Base-by-base conservation (phyloP, 2,329 filamentous ascomycete genomes). In the Penicillium polonicum region DNA sequence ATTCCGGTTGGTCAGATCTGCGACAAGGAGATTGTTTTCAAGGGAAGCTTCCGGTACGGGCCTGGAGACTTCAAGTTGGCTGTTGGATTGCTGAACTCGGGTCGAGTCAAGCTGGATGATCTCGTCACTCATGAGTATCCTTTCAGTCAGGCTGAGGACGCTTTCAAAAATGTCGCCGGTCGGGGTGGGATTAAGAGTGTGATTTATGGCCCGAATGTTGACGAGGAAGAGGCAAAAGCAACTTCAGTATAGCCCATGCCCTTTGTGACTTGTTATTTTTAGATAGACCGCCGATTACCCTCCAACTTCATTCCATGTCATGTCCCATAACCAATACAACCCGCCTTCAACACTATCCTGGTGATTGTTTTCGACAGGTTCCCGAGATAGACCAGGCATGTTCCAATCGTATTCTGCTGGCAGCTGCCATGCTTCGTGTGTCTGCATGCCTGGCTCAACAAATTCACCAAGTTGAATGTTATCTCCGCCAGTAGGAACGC, bases 41-140 rank as follows among this genome's bases (percentile, higher is more conserved):
- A 88, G 69, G 92, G 92, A 25, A 91, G 87, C 60, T 96, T 96
- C 81, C 84, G 92, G 36, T 97, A 97, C 74, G 88, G 87, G 1
- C 83, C 85, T 46, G 92, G 91, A 12, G 92, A 96, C 75, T 97
- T 96, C 74, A 81, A 86, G 69, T 82, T 91, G 4, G 90, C 91
- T 3, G 80, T 96, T 36, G 85, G 91, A 61, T 80, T 97, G 41
- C 41, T 68, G 33, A 50, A 60, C 83, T 96, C 3, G 80, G 82
- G 17, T 79, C 76, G 51, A 86, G 88, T 96, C 25, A 79, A 76
- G 41, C 79, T 86, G n/a, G 92, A 92, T 83, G 85, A 84, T 72
- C 81, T 96, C 46, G 85, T 96, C 59, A 90, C 88, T 12, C 82
- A 83, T 35, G 85, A 86, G 39, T 91, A 95, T 43, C 78, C 82